Evolutionary conservation across 306 rosid species (phyloP).

Genomic region (Cercis canadensis): DNA sequence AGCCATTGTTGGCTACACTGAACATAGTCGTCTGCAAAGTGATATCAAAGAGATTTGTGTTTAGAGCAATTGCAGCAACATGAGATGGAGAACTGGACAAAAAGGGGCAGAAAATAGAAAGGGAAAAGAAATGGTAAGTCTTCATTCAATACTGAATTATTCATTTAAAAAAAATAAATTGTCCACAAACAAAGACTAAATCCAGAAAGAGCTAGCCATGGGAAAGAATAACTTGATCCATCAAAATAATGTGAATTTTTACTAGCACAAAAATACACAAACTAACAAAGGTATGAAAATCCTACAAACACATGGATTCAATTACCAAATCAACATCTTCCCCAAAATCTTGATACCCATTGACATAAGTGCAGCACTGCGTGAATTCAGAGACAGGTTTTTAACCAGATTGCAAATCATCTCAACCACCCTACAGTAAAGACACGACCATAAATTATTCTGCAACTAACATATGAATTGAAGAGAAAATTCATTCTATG

Average conservation of each 20-base stretch:
- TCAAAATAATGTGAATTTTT: neutral
- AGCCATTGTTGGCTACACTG: conserved; percentile 47
- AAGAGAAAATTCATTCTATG: neutral
- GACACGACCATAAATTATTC: conserved; percentile 30
- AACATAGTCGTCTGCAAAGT: conserved; percentile 46
- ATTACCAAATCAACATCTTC: conserved; percentile 77
- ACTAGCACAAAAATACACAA: conserved; percentile 13
- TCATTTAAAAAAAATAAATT: conserved; percentile 17
- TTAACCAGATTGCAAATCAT: conserved; percentile 73
- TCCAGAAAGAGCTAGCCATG: conserved; percentile 18
- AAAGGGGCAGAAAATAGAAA: neutral
- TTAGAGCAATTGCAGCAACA: conserved; percentile 67
- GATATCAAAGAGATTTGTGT: conserved; percentile 75
- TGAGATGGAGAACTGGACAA: conserved; percentile 72
- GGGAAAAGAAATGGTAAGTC: conserved; percentile 31
- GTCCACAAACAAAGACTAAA: conserved; percentile 9
- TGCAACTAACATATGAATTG: conserved; percentile 20
- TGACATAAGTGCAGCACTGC: conserved; percentile 76
- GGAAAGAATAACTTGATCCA: conserved; percentile 26
- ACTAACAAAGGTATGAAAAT: neutral
- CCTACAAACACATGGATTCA: conserved; percentile 32
- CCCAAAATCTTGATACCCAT: conserved; percentile 74
- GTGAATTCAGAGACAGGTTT: conserved; percentile 64
- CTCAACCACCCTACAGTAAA: conserved; percentile 73
- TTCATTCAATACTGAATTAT: conserved; percentile 14